phyloP scores from a whole-genome alignment of 768 basidiomycete species.

The Coprinopsis strossmayeri region DNA sequence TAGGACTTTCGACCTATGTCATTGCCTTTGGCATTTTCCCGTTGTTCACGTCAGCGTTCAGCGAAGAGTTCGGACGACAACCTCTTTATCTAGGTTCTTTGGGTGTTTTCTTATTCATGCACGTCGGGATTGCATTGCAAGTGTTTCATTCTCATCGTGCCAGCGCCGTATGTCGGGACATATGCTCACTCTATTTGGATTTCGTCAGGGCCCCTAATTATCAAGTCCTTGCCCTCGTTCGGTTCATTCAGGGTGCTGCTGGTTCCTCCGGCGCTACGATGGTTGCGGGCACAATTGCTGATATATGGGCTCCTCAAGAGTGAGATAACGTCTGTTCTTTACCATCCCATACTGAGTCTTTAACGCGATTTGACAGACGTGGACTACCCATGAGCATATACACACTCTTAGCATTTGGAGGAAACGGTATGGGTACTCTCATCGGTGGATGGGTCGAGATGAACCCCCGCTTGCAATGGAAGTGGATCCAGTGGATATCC shows the following conservation, averaged over 20 bases:
- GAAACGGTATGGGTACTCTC: slow-evolving; percentile 59
- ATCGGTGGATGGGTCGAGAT: slow-evolving; percentile 63
- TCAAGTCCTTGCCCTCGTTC: slow-evolving; percentile 49
- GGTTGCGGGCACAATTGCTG: slow-evolving; percentile 64
- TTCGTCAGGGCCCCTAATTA: slow-evolving; percentile 45
- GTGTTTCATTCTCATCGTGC: slow-evolving; percentile 10
- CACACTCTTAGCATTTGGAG: slow-evolving; percentile 49
- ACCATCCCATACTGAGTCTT: not conserved
- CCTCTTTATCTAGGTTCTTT: slow-evolving; percentile 50
- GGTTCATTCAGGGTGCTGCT: slow-evolving; percentile 56
- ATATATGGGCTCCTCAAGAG: slow-evolving; percentile 58
- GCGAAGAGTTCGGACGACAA: slow-evolving; percentile 66
- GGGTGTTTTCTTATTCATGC: slow-evolving; percentile 44
- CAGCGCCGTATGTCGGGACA: too few species aligned
- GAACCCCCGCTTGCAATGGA: slow-evolving; percentile 53
- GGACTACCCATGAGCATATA: slow-evolving; percentile 73
- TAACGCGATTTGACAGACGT: slow-evolving; percentile 36
- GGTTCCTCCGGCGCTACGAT: slow-evolving; percentile 66
- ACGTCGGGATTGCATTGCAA: slow-evolving; percentile 37
- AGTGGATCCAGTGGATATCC: slow-evolving; percentile 83
- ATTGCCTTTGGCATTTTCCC: slow-evolving; percentile 60
- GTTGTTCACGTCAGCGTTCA: slow-evolving; percentile 60
- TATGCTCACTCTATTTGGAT: too few species aligned
- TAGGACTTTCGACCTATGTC: slow-evolving; percentile 46
- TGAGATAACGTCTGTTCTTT: slow-evolving; percentile 20